These are phyloP conservation scores for Suillus hirtellus DNA, from an alignment of 768 basidiomycete species.

Conservation along the genomic window DNA sequence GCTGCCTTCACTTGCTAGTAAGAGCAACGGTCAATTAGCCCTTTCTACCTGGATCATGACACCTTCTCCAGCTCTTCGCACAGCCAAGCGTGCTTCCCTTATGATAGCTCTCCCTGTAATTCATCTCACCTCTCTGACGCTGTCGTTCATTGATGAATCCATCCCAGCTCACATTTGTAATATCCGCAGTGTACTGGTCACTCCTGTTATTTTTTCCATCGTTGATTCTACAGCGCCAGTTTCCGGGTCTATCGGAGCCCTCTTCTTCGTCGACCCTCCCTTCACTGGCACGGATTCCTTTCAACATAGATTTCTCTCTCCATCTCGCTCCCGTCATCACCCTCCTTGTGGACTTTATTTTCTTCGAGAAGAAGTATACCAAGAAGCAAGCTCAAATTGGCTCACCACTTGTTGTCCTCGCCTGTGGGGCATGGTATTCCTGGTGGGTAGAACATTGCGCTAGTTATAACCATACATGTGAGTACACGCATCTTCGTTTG, in stretches of 20 bases:
- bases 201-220: slow-evolving; percentile 55
- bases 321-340: slow-evolving; percentile 63
- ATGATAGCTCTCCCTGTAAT: slow-evolving; percentile 67
- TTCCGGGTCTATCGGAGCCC: background rate
- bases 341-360: slow-evolving; percentile 66
- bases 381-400: slow-evolving; percentile 13
- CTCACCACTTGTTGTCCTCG: slow-evolving; percentile 19
- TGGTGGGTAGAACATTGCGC: slow-evolving; percentile 71
- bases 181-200: slow-evolving; percentile 69
- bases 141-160: background rate
- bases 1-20: slow-evolving; percentile 38
- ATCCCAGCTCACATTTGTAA: slow-evolving; percentile 43
- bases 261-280: slow-evolving; percentile 10
- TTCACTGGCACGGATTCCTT: slow-evolving; percentile 41
- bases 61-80: slow-evolving; percentile 22
- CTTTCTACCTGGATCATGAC: background rate
- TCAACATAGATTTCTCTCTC: slow-evolving; percentile 61
- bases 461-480: slow-evolving; percentile 59
- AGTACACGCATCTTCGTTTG: slow-evolving; percentile 27
- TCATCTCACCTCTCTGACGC: slow-evolving; percentile 10
- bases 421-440: slow-evolving; percentile 50
- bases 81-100: slow-evolving; percentile 57
- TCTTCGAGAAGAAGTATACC: slow-evolving; percentile 60
- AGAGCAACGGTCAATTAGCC: slow-evolving; percentile 16
- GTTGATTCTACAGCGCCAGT: slow-evolving; percentile 48